Conservation (phyloP, 768 basidiomycete species). For the Collybia sp. region DNA sequence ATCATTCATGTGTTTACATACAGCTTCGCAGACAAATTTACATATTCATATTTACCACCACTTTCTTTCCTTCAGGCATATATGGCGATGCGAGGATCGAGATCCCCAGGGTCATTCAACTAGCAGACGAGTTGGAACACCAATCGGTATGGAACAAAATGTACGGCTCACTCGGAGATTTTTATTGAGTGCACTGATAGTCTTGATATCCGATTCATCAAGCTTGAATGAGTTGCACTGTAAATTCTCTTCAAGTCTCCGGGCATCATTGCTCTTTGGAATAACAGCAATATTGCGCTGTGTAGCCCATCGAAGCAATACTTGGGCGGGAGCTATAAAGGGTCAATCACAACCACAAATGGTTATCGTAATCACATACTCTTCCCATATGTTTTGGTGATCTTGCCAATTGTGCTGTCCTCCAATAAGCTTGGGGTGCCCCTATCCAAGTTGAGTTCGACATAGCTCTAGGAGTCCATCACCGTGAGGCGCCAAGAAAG, state of each 20-base stretch:
- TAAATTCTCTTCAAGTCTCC: slow-evolving; percentile 49
- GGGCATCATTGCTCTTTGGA: slow-evolving; percentile 57
- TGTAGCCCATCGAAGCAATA: slow-evolving; percentile 76
- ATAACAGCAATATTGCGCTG: slow-evolving; percentile 72
- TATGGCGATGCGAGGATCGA: slow-evolving; percentile 62
- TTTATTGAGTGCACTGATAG: slow-evolving; percentile 55
- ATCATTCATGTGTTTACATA: no score
- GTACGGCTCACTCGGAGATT: slow-evolving; percentile 50
- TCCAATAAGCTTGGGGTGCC: slow-evolving; percentile 46
- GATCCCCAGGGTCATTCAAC: slow-evolving; percentile 69
- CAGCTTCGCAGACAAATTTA: slow-evolving; percentile 3
- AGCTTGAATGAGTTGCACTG: slow-evolving; percentile 39
- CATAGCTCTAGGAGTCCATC: slow-evolving; percentile 31
- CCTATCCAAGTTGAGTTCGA: slow-evolving; percentile 64
- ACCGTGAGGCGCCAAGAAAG: slow-evolving; percentile 11
- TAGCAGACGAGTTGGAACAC: slow-evolving; percentile 18
- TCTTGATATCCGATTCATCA: slow-evolving; percentile 49
- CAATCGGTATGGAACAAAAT: neutral
- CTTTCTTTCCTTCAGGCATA: slow-evolving; percentile 47
- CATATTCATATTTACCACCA: neutral
- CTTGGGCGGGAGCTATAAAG: slow-evolving; percentile 54
- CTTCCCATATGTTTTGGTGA: slow-evolving; percentile 49
- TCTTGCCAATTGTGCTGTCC: slow-evolving; percentile 36
- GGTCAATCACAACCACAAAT: neutral
- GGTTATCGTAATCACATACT: slow-evolving; percentile 34